Evolutionary conservation across 768 basidiomycete genomes (phyloP), one percentile per base, ranked within the genome.

Genomic region (Cyathus striatus): DNA sequence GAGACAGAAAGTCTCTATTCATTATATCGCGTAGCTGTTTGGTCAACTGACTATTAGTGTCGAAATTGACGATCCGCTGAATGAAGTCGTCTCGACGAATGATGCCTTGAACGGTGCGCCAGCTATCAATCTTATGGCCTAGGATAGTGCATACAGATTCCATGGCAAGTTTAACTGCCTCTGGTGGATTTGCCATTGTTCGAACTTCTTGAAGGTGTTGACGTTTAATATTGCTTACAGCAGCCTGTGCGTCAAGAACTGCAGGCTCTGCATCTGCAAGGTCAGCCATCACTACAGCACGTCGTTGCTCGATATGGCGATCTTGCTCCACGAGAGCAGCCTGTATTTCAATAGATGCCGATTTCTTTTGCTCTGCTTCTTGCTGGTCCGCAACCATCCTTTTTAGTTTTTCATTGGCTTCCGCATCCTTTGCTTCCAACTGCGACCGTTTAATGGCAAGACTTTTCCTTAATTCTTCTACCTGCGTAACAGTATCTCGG

Each of bases 311-410:
- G 45, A 98, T 99, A 55, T 88, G 60, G 45, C 79, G 78, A 62
- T 98, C 91, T 61, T 97, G 94, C 60, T 91, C 83, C 13, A 87
- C 90, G 38, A 98, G 73, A 18, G 90, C 92, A 2, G 90, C 89
- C 58, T 97, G 93, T 36, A 98, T 94, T 62, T 94, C 81, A 51
- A 97, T 91, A 6, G 96, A 99, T 0, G 91, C 93, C 2, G 88
- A 76, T 59, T 97, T 97, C 78, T 98, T 96, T 60, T 94, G 90
- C 57, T 99, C 96, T 2, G 96, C 96, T 58, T 98, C 95, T 58
- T 97, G 95, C 63, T 99, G 95, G 63, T 98, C 95, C 5, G 90
- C 76, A 12, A 99, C 93, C 95, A 99, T 98, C 44, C 91, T 90
- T 62, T 90, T 85, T 30, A 99, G 76, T 65, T 99, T 99, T 57